These are phyloP conservation scores for Shiraia sp. DNA, from an alignment of 2,329 filamentous ascomycete species.

Conservation along the genomic window DNA sequence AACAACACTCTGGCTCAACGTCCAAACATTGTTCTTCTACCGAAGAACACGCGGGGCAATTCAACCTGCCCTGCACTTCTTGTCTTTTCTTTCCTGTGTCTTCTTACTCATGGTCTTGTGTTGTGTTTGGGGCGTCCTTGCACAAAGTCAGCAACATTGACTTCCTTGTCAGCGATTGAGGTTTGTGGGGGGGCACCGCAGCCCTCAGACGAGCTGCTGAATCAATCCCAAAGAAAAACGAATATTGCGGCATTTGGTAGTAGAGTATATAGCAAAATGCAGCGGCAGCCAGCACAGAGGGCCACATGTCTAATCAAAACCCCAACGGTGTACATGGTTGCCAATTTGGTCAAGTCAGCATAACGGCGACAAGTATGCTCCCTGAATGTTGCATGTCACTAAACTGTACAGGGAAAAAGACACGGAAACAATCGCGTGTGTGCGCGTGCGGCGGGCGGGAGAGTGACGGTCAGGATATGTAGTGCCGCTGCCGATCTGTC, in stretches of 20 bases:
- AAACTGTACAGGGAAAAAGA: constrained; percentile 15
- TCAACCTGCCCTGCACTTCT: constrained; percentile 63
- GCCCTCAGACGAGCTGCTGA: too few species aligned
- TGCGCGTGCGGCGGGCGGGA: constrained; percentile 34
- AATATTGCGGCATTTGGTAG: too few species aligned
- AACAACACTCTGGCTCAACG: constrained; percentile 77
- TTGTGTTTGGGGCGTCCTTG: constrained; percentile 12
- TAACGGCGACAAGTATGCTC: constrained; percentile 12
- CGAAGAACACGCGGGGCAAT: constrained; percentile 55
- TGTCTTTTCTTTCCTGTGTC: constrained; percentile 29
- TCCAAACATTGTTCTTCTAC: constrained; percentile 62
- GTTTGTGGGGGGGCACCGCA: too few species aligned
- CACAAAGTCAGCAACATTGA: constrained; percentile 18
- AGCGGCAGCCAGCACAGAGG: too few species aligned
- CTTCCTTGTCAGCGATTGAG: constrained; percentile 11
- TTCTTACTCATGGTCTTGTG: constrained; percentile 16
- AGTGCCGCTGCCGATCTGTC: constrained; percentile 24
- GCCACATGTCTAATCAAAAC: too few species aligned
- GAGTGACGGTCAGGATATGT: constrained; percentile 17
- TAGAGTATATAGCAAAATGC: too few species aligned
- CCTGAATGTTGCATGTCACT: constrained; percentile 9
- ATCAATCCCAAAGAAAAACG: too few species aligned
- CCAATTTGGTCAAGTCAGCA: constrained; percentile 3
- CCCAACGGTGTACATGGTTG: constrained; percentile 10
- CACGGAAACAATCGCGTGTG: constrained; percentile 16